Evolutionary conservation across 2,329 filamentous ascomycete genomes (phyloP), one percentile per base, ranked within the genome.

Genomic region (Pseudogymnoascus sp.): DNA sequence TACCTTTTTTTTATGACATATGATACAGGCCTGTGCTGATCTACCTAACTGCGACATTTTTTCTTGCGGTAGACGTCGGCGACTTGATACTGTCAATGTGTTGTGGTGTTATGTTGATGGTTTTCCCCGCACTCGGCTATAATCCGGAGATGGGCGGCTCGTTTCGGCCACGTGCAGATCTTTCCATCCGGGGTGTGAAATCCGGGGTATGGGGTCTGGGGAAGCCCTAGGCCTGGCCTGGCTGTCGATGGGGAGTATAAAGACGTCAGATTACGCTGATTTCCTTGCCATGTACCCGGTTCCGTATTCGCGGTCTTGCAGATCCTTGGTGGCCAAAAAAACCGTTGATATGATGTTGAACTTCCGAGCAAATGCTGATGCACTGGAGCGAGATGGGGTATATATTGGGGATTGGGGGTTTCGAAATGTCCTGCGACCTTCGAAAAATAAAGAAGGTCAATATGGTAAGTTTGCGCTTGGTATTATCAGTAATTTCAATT

Each of bases 1-100:
- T 59, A 59, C 58, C 35, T 59, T 59, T 59, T 59, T 59, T 17
- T 59, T 59, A 37, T 59, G 58, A 5, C 58, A 59, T 11, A 59
- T 17, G 7, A 59, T 59, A 8, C 58, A 59, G 35, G 58, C 58
- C 21, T 41, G 58, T 31, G 31, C 10, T 7, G 58, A 59, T 59
- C 58, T 35, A 15, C 35, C 40, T 4, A 39, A 10, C 36, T 44
- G 58, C 3, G 58, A 59, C 58, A 59, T 59, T 29, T 44, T 59
- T 59, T 37, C 15, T 59, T 44, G 21, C 24, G 31, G 35, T 29
- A 15, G 17, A 59, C 6, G 41, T 59, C 58, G 58, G 58, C 35
- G 35, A 44, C 36, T 44, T 3, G 21, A 59, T 36, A 26, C 15
- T 11, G 36, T 59, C n/a, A n/a, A n/a, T 17, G 58, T n/a, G 58